Evolutionary conservation across 176 grass and related monocot species (phyloP), one percentile per base, ranked within the genome.

Genomic region (Aegilops longissima): DNA sequence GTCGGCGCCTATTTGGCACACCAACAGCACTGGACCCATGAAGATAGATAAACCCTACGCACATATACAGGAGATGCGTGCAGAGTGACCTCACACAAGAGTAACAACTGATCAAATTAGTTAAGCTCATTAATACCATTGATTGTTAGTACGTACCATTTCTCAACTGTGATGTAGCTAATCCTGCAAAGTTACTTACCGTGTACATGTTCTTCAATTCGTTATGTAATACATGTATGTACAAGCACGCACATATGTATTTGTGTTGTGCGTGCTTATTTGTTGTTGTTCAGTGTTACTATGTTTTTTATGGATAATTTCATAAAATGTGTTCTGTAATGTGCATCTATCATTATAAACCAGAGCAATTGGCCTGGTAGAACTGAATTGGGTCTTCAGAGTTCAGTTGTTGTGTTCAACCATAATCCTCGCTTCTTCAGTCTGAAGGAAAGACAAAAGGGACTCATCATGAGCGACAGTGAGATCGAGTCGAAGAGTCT

Each of bases 191-290:
- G 35, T 83, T 58, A n/a, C 13, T 27, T 45, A 49, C 40, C 3
- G 12, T 45, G 12, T 58, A 29, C 56, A 59, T 59, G 18, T 59
- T 58, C 10, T 59, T 35, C 64, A 1, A 68, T 85, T 85, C 61
- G 13, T 90, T 90, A 6, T 87, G 84, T 83, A 67, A 83, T 80
- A 21, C 6, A 73, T 67, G 23, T 21, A 54, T 73, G 66, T 79
- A 65, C 12, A 66, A 30, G 65, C 25, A 12, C 42, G 61, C 89
- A 59, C 47, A 76, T 29, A 51, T 61, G 36, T 87, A 84, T 84
- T 87, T 91, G 66, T 40, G 14, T 79, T 90, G 76, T 80, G 89
- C 45, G 75, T 68, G 67, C 59, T 80, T 45, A 40, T 66, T 83
- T 54, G n/a, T 51, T 54, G n/a, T 36, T n/a, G 33, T 40, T 33